Evolutionary conservation across 257 asterid species (phyloP).

Genomic region (Verbascum thapsus): DNA sequence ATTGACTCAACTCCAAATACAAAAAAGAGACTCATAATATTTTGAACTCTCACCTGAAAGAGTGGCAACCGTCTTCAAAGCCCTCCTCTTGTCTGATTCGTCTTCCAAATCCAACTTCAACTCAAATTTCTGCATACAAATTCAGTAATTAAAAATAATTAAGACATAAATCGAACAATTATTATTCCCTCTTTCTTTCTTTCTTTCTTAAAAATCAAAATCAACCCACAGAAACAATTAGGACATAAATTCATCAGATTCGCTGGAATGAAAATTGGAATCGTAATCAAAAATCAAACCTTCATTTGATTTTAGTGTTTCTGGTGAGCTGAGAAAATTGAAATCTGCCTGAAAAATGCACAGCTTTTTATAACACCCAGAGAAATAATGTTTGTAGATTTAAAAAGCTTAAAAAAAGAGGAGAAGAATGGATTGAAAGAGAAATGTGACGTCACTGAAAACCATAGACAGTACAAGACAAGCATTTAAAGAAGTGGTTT

Average conservation of each 20-base stretch:
- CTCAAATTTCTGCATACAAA: slow-evolving; percentile 45
- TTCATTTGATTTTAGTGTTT: slow-evolving; percentile 33
- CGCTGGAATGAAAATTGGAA: no score
- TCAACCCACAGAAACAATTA: neutral
- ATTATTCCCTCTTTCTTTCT: no score
- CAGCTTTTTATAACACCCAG: neutral
- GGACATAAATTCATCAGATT: neutral
- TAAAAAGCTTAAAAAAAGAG: no score
- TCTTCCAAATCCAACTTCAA: slow-evolving; percentile 61
- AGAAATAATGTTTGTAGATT: no score
- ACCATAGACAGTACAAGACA: no score
- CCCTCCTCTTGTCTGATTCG: slow-evolving; percentile 54
- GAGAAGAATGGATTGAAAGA: no score
- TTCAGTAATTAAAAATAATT: neutral
- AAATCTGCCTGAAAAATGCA: slow-evolving; percentile 26
- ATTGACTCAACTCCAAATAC: no score
- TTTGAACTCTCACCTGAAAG: slow-evolving; percentile 48
- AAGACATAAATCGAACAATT: neutral
- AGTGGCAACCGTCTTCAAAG: slow-evolving; percentile 59
- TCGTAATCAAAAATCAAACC: slow-evolving; percentile 32
- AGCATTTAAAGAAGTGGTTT: no score
- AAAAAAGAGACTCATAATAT: neutral
- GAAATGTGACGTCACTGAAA: no score
- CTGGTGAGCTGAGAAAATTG: neutral
- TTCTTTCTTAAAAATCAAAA: no score